Evolutionary conservation across 345 rosid species (phyloP), one percentile per base, ranked within the genome.

Genomic region (Sapria himalayana): DNA sequence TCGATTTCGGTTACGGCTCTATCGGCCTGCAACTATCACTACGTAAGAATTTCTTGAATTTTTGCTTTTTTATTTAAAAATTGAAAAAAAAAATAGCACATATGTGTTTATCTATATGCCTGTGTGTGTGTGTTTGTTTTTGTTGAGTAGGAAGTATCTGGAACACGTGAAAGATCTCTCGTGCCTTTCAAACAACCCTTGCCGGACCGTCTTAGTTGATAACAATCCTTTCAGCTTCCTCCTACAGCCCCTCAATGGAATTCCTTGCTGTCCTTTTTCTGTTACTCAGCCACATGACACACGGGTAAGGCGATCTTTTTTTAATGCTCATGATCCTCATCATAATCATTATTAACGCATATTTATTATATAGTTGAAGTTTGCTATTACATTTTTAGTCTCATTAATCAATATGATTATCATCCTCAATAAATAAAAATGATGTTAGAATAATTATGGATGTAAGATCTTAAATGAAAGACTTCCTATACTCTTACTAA

Each of bases 161-260:
- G 99, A 89, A 41, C 86, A 79, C 34, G 86, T 91, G 55, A 91
- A 91, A 75, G 99, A 91, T 65, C 72, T 91, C 25, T 62, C 85
- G 15, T 65, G 80, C 67, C 14, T 74, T 37, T 70, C 99, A 3
- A 77, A 68, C 61, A 67, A 91, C 63, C 69, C 80, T 48, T 40
- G 63, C 46, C 73, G 93, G 39, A 67, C 72, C 34, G 99, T 89
- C 31, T 72, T 89, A 9, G 93, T 89, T 9, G 99, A 91, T 56
- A 84, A 91, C 61, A 84, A 84, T 48, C 99, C 99, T 0, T 91
- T 84, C 71, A 89, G 99, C 64, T 84, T 89, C 70, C 48, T 89
- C 52, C 50, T 91, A 55, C 99, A 91, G 55, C 99, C 99, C 15
- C 33, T 74, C 5, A 91, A 91, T 45, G 99, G 99, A 45, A 91